A percentile compares a stretch with the other conserved stretches of the same genome.
Evolutionary conservation across 1,139 yeast genomes (phyloP).

Genomic region (Pichia sorboxylosa): DNA sequence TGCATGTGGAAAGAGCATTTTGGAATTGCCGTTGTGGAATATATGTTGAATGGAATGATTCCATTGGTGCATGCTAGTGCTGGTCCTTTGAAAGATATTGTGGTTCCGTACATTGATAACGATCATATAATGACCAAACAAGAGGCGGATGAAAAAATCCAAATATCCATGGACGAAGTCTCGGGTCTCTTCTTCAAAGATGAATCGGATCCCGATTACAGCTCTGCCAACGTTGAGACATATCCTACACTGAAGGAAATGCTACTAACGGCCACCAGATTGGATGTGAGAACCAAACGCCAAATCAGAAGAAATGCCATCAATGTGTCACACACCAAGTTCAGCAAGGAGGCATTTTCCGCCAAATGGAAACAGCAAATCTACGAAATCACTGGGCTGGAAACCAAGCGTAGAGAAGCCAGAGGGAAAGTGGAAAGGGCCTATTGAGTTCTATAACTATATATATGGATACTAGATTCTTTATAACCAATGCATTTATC

Average conservation of each 20-base stretch:
- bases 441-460: no score
- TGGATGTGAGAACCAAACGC: conserved; percentile 29
- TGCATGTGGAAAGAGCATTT: conserved; percentile 99
- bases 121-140: conserved; percentile 9
- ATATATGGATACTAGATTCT: no score
- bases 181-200: conserved; percentile 69
- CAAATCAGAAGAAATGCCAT: conserved; percentile 42
- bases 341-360: conserved; percentile 58
- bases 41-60: conserved; percentile 72
- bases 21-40: conserved; percentile 95
- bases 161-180: conserved; percentile 3
- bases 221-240: conserved; percentile 12
- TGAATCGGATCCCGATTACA: conserved; percentile 50
- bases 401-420: conserved; percentile 28
- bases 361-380: conserved; percentile 37
- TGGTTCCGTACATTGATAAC: conserved; percentile 39
- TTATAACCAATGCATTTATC: no score
- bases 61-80: conserved; percentile 92
- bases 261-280: conserved; percentile 32
- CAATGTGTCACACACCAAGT: conserved; percentile 42
- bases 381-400: conserved; percentile 27
- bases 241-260: conserved; percentile 35
- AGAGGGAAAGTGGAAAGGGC: conserved; percentile 32
- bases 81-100: conserved; percentile 86
- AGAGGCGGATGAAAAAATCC: conserved; percentile 4